Conservation (phyloP, 345 rosid genomes). For the Nephelium lappaceum region DNA sequence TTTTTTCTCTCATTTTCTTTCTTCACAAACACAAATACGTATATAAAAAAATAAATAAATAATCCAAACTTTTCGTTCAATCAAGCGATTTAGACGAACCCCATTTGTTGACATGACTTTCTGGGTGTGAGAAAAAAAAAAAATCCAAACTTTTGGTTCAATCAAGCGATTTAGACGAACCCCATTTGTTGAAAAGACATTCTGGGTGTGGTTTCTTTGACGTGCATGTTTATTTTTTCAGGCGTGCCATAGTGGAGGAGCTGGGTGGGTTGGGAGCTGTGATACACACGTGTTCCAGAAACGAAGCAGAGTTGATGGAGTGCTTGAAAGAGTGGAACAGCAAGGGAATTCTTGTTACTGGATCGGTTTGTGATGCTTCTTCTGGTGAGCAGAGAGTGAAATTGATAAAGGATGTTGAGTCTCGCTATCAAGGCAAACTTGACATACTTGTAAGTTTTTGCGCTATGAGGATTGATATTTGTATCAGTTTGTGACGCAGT, state of each 20-base stretch:
- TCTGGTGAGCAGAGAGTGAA: slow-evolving; percentile 51
- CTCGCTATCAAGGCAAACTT: slow-evolving; percentile 58
- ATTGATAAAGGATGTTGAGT: slow-evolving; percentile 55
- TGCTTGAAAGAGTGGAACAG: slow-evolving; percentile 62
- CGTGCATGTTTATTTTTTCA: slow-evolving; percentile 6
- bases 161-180: neutral
- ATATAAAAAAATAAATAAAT: too few relatives aligned
- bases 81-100: too few relatives aligned
- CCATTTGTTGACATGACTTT: too few relatives aligned
- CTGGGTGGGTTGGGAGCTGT: slow-evolving; percentile 71
- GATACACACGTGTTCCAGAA: slow-evolving; percentile 81
- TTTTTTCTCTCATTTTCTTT: slow-evolving; percentile 6
- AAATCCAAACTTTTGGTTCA: neutral
- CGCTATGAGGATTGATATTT: neutral
- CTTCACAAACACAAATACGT: too few relatives aligned
- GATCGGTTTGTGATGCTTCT: slow-evolving; percentile 76
- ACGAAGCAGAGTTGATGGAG: slow-evolving; percentile 55
- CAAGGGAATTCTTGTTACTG: slow-evolving; percentile 61
- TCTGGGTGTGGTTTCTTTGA: neutral
- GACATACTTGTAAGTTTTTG: slow-evolving; percentile 60
- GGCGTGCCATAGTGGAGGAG: slow-evolving; percentile 76
- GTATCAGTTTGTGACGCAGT: too few relatives aligned
- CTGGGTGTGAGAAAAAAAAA: too few relatives aligned
- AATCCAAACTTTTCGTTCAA: neutral
- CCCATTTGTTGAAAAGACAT: neutral